phyloP scores from a whole-genome alignment of 1,139 yeast species.

The Sugiyamaella japonica region DNA sequence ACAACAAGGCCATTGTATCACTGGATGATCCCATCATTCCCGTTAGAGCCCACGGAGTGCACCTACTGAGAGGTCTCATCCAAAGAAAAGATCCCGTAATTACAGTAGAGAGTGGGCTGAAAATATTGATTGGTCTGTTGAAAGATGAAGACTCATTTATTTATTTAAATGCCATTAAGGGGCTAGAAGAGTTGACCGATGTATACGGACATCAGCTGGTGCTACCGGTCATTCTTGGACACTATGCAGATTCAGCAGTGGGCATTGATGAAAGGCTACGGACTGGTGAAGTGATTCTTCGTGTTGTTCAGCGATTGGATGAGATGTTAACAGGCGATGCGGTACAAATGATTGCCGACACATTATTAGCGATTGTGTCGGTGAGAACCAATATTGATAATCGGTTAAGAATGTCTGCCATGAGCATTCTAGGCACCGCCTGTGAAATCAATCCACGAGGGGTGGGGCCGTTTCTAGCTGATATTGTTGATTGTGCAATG shows the following conservation, averaged over 20 bases:
- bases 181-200: conserved; percentile 60
- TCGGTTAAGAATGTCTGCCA: conserved; percentile 76
- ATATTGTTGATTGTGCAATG: conserved; percentile 69
- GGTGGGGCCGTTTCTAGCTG: conserved; percentile 49
- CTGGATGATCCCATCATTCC: conserved; percentile 81
- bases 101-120: conserved; percentile 54
- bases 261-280: conserved; percentile 65
- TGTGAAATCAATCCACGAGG: conserved; percentile 63
- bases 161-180: conserved; percentile 79
- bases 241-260: conserved; percentile 44
- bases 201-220: conserved; percentile 45
- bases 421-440: conserved; percentile 70
- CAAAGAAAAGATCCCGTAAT: conserved; percentile 52
- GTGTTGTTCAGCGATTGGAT: conserved; percentile 55
- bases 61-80: conserved; percentile 60
- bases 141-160: conserved; percentile 84
- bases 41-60: conserved; percentile 81
- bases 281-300: conserved; percentile 75
- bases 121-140: conserved; percentile 63
- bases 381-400: conserved; percentile 48
- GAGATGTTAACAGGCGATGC: conserved; percentile 49
- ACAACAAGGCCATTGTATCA: conserved; percentile 56
- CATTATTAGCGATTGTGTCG: conserved; percentile 47
- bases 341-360: conserved; percentile 41
- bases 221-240: conserved; percentile 44